phyloP scores from a whole-genome alignment of 306 rosid species.

The Pterocarpus macrocarpus region DNA sequence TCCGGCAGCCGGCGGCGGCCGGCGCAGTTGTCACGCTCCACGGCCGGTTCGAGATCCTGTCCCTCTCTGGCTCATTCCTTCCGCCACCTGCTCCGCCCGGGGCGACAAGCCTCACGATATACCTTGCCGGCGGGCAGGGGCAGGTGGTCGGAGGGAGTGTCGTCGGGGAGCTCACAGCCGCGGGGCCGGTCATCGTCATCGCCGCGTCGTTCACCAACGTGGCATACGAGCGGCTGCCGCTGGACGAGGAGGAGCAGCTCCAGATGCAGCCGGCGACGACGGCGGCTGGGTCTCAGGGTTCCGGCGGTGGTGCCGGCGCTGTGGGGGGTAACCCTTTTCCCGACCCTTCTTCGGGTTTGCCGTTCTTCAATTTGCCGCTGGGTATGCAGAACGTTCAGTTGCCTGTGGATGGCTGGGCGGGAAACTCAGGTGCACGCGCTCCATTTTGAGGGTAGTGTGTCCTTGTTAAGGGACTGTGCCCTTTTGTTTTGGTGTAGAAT shows the following conservation, averaged over 20 bases:
- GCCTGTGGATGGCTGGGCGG: slow-evolving; percentile 74
- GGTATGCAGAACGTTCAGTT: slow-evolving; percentile 92
- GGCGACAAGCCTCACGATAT: slow-evolving; percentile 81
- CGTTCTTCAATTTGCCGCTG: slow-evolving; percentile 87
- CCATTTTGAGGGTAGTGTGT: slow-evolving; percentile 48
- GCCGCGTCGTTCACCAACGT: slow-evolving; percentile 94
- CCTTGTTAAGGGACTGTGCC: not conserved
- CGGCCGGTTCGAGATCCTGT: slow-evolving; percentile 94
- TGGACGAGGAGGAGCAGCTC: slow-evolving; percentile 67
- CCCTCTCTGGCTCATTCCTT: slow-evolving; percentile 85
- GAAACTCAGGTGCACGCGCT: slow-evolving; percentile 56
- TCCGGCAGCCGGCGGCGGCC: slow-evolving; percentile 81
- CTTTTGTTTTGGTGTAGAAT: no score
- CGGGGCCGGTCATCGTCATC: slow-evolving; percentile 90
- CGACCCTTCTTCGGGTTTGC: slow-evolving; percentile 91
- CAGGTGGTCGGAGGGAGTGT: slow-evolving; percentile 96
- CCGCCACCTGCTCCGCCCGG: slow-evolving; percentile 99
- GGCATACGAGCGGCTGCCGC: slow-evolving; percentile 88
- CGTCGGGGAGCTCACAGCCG: slow-evolving; percentile 83
- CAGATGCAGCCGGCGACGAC: slow-evolving; percentile 60
- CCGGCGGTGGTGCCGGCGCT: slow-evolving; percentile 38
- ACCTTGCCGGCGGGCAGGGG: slow-evolving; percentile 89
- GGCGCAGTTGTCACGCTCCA: slow-evolving; percentile 82
- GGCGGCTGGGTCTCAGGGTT: slow-evolving; percentile 50
- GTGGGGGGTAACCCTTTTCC: slow-evolving; percentile 63